Percentiles rank a stretch among this genome's conserved stretches.
These are phyloP conservation scores for Erodium trifolium DNA, from an alignment of 441 rosid genomes.

Conservation along the genomic window DNA sequence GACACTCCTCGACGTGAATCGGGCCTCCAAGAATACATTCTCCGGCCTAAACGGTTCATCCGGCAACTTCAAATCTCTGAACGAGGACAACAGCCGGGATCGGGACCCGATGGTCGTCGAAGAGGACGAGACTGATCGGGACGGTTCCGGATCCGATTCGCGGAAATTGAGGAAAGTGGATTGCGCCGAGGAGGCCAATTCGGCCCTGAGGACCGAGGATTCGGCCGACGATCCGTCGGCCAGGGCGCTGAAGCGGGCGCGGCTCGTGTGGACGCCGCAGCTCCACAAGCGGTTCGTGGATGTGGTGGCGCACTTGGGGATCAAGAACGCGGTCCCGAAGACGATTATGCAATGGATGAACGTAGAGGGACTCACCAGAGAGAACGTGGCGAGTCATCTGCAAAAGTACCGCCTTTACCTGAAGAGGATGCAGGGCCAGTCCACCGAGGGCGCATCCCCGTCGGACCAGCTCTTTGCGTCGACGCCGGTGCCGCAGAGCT, in stretches of 20 bases:
- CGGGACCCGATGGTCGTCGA: constrained; percentile 14
- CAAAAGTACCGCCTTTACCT: constrained; percentile 49
- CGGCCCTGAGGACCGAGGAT: constrained; percentile 31
- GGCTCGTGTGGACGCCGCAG: constrained; percentile 97
- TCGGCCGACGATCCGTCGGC: constrained; percentile 20
- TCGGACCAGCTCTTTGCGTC: constrained; percentile 1
- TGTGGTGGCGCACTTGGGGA: constrained; percentile 79
- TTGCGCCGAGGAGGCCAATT: constrained; percentile 50
- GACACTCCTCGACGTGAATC: constrained; percentile 53
- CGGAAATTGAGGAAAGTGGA: constrained; percentile 52
- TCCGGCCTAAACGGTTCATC: constrained; percentile 46
- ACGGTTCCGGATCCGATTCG: constrained; percentile 49
- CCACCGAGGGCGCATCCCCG: background rate
- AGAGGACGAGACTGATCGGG: constrained; percentile 28
- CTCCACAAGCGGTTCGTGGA: constrained; percentile 95
- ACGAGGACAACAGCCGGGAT: constrained; percentile 13
- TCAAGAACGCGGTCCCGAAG: constrained; percentile 92
- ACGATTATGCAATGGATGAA: constrained; percentile 99
- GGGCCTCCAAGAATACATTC: constrained; percentile 59
- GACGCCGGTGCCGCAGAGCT: background rate
- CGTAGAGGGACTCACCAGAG: constrained; percentile 90
- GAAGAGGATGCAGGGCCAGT: constrained; percentile 23
- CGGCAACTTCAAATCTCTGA: constrained; percentile 32
- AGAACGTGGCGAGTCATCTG: constrained; percentile 90
- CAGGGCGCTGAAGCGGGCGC: constrained; percentile 52